Evolutionary conservation across 2,329 filamentous ascomycete genomes (phyloP), one percentile per base, ranked within the genome.

Genomic region (Aspergillus vadensis): DNA sequence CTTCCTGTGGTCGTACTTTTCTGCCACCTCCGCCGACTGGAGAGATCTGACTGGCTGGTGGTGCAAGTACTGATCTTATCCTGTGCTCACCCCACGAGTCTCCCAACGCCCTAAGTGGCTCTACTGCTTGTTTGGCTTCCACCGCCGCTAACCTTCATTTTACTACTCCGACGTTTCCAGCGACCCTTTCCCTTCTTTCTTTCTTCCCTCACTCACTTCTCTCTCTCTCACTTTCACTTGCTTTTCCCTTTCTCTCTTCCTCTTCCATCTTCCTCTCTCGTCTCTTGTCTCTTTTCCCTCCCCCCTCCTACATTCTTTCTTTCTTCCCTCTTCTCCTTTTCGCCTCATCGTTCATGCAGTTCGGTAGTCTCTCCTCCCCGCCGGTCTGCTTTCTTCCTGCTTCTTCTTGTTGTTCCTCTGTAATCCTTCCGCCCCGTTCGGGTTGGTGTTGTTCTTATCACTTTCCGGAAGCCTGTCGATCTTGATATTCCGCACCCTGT

Each of bases 41-140:
- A 36, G 27, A 32, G 39, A 58, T 48, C 39, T 44, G 44, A 48
- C 57, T 53, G 57, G 60, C 49, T 58, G 32, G 10, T 36, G 32
- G 32, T 14, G 32, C 32, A 36, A 36, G 32, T 36, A 51, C 56
- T 57, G 59, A 59, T 65, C 57, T 60, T 62, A 58, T 62, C 60
- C 48, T 63, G 49, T 39, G 32, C 53, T 59, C 58, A 59, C 61
- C 62, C 63, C 64, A 67, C 63, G 63, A 65, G 61, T 60, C 55
- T 62, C 57, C 54, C 57, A 58, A 57, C 61, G 50, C 25, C 54
- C 63, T 65, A 55, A 65, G 72, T 70, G 72, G 72, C 71, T 71
- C 68, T 71, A 72, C 65, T 19, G 70, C 61, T 67, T 69, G 65
- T 67, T 68, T 68, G 67, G 63, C 58, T 65, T 67, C 65, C 61